Conservation (phyloP, 208 protist genomes). For the Trypanosoma brucei region DNA sequence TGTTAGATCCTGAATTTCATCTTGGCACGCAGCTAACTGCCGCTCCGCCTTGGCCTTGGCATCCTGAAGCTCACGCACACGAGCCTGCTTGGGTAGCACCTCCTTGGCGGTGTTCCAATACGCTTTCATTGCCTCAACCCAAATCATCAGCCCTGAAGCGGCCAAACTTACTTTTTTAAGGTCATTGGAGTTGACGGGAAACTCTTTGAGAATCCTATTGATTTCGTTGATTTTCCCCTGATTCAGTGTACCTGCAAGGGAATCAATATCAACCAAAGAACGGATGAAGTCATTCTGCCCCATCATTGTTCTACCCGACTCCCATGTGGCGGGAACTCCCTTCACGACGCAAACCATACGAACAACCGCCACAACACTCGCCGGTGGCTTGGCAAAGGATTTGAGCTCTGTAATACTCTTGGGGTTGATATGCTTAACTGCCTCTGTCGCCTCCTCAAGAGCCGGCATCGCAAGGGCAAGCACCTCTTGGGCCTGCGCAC, state of each 20-base stretch:
- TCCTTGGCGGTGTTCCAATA: constrained; percentile 97
- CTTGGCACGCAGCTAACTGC: constrained; percentile 72
- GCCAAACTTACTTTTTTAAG: constrained; percentile 91
- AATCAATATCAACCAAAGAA: constrained; percentile 88
- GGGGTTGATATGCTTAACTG: constrained; percentile 93
- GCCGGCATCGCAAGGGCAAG: constrained; percentile 96
- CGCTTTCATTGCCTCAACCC: constrained; percentile 96
- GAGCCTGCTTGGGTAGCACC: constrained; percentile 95
- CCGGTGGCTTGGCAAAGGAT: constrained; percentile 94
- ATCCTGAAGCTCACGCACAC: constrained; percentile 91
- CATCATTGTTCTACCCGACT: constrained; percentile 91
- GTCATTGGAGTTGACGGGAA: constrained; percentile 87
- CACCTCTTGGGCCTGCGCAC: constrained; percentile 91
- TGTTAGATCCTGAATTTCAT: constrained; percentile 92
- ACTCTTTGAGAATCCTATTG: constrained; percentile 91
- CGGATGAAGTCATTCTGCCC: constrained; percentile 89
- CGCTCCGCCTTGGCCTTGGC: constrained; percentile 87
- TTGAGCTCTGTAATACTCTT: constrained; percentile 97
- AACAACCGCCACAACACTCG: constrained; percentile 93
- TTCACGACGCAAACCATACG: constrained; percentile 93
- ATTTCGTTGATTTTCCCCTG: constrained; percentile 93
- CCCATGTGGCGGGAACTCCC: constrained; percentile 84
- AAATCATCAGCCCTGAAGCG: constrained; percentile 93
- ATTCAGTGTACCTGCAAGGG: constrained; percentile 83
- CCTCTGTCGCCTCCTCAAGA: constrained; percentile 94